These are phyloP conservation scores for Trichoderma reesei DNA, from an alignment of 495 filamentous ascomycete species.

Conservation along the genomic window DNA sequence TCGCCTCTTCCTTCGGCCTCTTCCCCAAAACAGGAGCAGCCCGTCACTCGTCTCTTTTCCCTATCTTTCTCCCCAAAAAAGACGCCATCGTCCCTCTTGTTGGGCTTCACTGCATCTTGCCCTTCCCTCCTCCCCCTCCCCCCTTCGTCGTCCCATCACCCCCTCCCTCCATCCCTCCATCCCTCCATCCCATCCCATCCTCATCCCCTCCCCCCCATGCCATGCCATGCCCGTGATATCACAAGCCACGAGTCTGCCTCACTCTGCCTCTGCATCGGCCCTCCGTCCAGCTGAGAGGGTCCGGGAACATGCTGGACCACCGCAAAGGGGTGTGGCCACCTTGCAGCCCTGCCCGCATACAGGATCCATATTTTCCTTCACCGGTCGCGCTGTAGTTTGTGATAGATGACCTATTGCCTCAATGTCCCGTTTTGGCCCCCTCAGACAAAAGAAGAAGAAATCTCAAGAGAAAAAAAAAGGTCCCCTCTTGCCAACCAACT, in stretches of 20 bases:
- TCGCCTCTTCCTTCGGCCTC: too few relatives aligned
- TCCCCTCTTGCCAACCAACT: neutral
- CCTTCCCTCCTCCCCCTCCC: too few relatives aligned
- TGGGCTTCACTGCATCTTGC: constrained; percentile 2
- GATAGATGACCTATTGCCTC: constrained; percentile 5
- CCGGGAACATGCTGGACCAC: neutral
- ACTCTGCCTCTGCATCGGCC: neutral
- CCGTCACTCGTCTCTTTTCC: too few relatives aligned
- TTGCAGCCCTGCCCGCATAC: constrained; percentile 4
- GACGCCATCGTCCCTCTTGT: too few relatives aligned
- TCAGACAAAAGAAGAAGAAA: too few relatives aligned
- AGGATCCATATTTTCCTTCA: constrained; percentile 7
- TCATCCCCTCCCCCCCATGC: neutral
- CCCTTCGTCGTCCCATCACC: neutral
- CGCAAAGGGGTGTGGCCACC: neutral
- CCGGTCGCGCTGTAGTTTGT: constrained; percentile 2
- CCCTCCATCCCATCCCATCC: neutral
- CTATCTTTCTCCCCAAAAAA: too few relatives aligned
- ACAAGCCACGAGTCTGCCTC: neutral
- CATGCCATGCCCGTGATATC: neutral
- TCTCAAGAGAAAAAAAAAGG: too few relatives aligned
- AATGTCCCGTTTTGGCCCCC: neutral
- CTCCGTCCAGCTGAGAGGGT: constrained; percentile 8
- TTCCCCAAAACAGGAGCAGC: too few relatives aligned
- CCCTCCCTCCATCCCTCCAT: neutral